phyloP scores from a whole-genome alignment of 257 asterid species.

The Buddleja alternifolia region DNA sequence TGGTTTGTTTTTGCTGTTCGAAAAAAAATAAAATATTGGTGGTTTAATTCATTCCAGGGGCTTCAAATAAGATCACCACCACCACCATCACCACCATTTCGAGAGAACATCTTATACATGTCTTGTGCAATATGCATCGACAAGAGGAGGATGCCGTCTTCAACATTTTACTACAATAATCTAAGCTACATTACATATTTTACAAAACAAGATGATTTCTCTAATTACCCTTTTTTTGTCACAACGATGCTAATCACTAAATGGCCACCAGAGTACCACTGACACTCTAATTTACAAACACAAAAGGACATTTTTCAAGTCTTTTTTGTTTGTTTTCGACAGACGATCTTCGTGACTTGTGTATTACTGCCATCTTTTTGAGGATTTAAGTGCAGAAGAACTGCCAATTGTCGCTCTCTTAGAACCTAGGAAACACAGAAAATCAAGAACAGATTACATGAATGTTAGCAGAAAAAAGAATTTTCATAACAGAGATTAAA shows the following conservation, averaged over 20 bases:
- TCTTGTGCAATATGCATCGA: constrained; percentile 10
- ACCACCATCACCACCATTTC: constrained; percentile 10
- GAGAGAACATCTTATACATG: constrained; percentile 11
- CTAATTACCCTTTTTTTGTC: constrained; percentile 6
- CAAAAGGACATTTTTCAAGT: not conserved
- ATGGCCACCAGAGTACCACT: constrained; percentile 17
- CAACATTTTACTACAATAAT: constrained; percentile 6
- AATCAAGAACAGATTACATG: constrained; percentile 4
- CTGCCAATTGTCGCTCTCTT: constrained; percentile 46
- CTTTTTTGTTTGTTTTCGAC: not conserved
- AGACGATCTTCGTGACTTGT: constrained; percentile 11
- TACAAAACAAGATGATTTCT: constrained; percentile 18
- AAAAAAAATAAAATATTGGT: constrained; percentile 9
- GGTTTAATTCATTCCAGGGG: constrained; percentile 22
- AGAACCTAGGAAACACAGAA: constrained; percentile 51
- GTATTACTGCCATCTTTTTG: constrained; percentile 58
- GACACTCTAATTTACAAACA: constrained; percentile 36
- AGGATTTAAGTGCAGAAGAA: constrained; percentile 51
- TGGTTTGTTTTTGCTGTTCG: too few relatives aligned
- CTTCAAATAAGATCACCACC: not conserved
- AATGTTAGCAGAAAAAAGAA: not conserved
- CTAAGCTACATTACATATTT: constrained; percentile 34
- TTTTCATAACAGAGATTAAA: not conserved
- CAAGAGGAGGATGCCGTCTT: constrained; percentile 27
- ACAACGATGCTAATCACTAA: constrained; percentile 40